Percentiles rank a stretch among this genome's conserved stretches.
phyloP scores from a whole-genome alignment of 345 rosid genomes.

The Arabidopsis thaliana region TAIR10.1 NC_003070.9:11590001-11590500 shows the following conservation, averaged over 20 bases:
- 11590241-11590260: not conserved
- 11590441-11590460: no score
- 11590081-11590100: slow-evolving; percentile 10
- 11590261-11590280: slow-evolving; percentile 2
- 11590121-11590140: not conserved
- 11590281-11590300: not conserved
- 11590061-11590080: not conserved
- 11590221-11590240: slow-evolving; percentile 8
- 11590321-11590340: not conserved
- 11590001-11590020: slow-evolving; percentile 37
- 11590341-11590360: no score
- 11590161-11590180: not conserved
- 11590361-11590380: no score
- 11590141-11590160: slow-evolving; percentile 11
- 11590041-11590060: slow-evolving; percentile 13
- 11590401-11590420: no score
- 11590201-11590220: not conserved
- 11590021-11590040: slow-evolving; percentile 26
- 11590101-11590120: slow-evolving; percentile 25
- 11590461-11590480: no score
- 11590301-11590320: not conserved
- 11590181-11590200: slow-evolving; percentile 23
- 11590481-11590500: no score
- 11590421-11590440: no score
- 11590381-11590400: no score